phyloP scores from a whole-genome alignment of 163 green algal species.

The Chloromonas sp. region DNA sequence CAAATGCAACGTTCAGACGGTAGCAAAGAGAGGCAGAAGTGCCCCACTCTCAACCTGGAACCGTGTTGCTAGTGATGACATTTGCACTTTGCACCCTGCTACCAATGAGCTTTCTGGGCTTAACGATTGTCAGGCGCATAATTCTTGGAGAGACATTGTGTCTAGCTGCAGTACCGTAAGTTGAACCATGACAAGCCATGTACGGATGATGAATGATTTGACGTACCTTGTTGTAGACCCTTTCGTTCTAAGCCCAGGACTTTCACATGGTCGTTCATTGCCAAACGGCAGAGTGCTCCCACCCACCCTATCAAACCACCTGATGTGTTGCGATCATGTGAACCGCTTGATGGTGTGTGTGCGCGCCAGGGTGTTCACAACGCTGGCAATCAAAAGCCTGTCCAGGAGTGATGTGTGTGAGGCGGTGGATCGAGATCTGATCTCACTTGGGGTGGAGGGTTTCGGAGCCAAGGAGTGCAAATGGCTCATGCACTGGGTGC shows the following conservation, averaged over 20 bases:
- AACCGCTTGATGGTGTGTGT: background rate
- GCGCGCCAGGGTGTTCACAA: background rate
- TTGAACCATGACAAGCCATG: no score
- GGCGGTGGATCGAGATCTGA: background rate
- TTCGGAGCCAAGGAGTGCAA: background rate
- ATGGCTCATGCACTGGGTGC: conserved; percentile 14
- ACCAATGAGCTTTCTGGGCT: no score
- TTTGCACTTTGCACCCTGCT: no score
- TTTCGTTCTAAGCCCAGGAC: background rate
- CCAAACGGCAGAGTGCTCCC: background rate
- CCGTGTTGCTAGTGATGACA: no score
- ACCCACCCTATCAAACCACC: background rate
- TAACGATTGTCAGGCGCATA: no score
- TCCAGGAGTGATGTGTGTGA: background rate
- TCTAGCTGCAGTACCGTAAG: no score
- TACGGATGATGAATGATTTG: no score
- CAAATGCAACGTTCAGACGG: background rate
- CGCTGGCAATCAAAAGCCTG: background rate
- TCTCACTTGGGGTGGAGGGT: background rate
- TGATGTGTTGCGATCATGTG: background rate
- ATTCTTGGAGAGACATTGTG: no score
- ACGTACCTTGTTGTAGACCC: background rate
- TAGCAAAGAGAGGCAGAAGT: no score
- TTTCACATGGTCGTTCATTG: background rate
- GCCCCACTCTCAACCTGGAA: no score